These are phyloP conservation scores for Heracleum sosnowskyi DNA, from an alignment of 129 eudicot species.

Conservation along the genomic window DNA sequence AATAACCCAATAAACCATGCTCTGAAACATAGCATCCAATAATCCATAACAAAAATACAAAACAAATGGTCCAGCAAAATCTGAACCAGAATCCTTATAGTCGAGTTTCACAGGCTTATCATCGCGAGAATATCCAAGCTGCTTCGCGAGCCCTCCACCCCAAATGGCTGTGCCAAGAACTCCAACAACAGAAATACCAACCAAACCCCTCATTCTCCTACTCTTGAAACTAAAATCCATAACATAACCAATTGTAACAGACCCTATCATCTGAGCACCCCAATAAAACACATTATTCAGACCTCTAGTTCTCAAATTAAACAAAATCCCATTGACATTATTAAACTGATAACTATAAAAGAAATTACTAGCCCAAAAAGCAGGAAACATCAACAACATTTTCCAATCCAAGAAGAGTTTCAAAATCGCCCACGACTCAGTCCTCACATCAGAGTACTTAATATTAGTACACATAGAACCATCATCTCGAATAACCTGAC, in stretches of 20 bases:
- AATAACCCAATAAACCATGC: slow-evolving; percentile 87
- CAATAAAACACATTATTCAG: slow-evolving; percentile 82
- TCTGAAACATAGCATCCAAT: slow-evolving; percentile 93
- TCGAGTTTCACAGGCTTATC: slow-evolving; percentile 37
- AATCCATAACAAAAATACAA: slow-evolving; percentile 65
- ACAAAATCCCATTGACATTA: slow-evolving; percentile 74
- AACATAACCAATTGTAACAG: slow-evolving; percentile 57
- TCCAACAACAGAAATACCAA: slow-evolving; percentile 61
- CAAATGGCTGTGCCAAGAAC: slow-evolving; percentile 75
- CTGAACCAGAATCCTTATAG: slow-evolving; percentile 50
- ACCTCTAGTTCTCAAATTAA: slow-evolving; percentile 79
- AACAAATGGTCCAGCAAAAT: slow-evolving; percentile 68
- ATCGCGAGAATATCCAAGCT: slow-evolving; percentile 37
- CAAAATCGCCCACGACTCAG: slow-evolving; percentile 36
- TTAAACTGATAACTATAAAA: slow-evolving; percentile 85
- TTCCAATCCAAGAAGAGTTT: slow-evolving; percentile 76
- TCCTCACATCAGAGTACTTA: slow-evolving; percentile 52
- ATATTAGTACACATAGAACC: slow-evolving; percentile 72
- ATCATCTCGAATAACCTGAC: slow-evolving; percentile 66
- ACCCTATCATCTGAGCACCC: slow-evolving; percentile 98
- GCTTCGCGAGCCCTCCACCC: slow-evolving; percentile 87
- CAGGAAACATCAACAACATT: slow-evolving; percentile 72
- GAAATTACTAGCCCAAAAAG: slow-evolving; percentile 89
- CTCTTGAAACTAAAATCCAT: slow-evolving; percentile 89
- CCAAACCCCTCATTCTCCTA: slow-evolving; percentile 62